A percentile compares a stretch with the other conserved stretches of the same genome.
Conservation (phyloP, 2,329 filamentous ascomycete genomes). For the Chaetomiaceae sp. region DNA sequence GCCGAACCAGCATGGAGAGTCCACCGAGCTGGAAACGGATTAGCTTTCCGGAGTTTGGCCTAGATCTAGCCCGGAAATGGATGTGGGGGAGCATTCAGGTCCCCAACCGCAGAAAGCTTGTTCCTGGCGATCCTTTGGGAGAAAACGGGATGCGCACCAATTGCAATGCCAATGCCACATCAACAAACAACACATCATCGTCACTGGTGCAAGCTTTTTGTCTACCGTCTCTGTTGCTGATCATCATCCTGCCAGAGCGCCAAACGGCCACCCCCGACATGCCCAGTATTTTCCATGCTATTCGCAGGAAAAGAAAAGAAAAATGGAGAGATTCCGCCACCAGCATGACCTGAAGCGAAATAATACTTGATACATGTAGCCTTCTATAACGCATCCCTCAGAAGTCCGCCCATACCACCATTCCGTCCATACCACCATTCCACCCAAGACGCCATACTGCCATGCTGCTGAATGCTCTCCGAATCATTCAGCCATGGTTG, state of each 20-base stretch:
- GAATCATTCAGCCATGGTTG: slow-evolving; percentile 11
- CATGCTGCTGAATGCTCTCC: slow-evolving; percentile 1
- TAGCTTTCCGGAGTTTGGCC: neutral
- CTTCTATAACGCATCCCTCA: slow-evolving; percentile 10
- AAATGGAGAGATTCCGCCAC: slow-evolving; percentile 13
- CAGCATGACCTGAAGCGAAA: slow-evolving; percentile 15
- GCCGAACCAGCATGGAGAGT: too few relatives aligned
- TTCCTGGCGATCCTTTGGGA: neutral
- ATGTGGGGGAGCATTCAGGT: neutral
- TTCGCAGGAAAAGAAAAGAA: neutral
- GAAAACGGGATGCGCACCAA: neutral
- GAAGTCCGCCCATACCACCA: neutral
- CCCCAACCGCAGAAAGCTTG: slow-evolving; percentile 8
- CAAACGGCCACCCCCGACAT: slow-evolving; percentile 6
- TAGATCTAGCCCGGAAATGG: too few relatives aligned
- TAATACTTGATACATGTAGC: slow-evolving; percentile 21
- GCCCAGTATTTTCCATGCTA: slow-evolving; percentile 8
- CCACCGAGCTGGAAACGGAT: too few relatives aligned
- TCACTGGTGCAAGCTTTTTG: neutral
- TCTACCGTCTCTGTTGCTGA: slow-evolving; percentile 4
- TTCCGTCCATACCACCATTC: neutral
- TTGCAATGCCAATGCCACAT: neutral
- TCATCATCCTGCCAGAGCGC: neutral
- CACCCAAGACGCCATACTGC: slow-evolving; percentile 12
- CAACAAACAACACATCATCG: neutral